These are phyloP conservation scores for Arthrobotrys musiformis DNA, from an alignment of 2,329 filamentous ascomycete genomes.

Conservation along the genomic window DNA sequence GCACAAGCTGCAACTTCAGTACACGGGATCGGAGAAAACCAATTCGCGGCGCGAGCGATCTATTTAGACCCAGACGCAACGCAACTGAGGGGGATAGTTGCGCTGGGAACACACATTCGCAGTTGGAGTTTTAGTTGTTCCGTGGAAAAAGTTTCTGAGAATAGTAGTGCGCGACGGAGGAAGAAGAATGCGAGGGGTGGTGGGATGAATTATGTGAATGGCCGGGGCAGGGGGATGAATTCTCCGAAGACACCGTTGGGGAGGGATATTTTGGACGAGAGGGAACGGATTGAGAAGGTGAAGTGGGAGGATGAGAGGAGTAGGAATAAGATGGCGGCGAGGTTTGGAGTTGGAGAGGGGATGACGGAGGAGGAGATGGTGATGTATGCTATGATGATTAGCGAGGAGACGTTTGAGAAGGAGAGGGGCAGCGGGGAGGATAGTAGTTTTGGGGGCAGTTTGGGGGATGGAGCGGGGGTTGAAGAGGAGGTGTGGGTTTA, in stretches of 20 bases:
- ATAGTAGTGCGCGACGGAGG: slow-evolving; percentile 65
- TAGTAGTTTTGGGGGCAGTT: slow-evolving; percentile 61
- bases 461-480: slow-evolving; percentile 10
- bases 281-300: slow-evolving; percentile 71
- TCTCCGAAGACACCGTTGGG: slow-evolving; percentile 75
- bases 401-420: slow-evolving; percentile 70
- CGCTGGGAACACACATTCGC: slow-evolving; percentile 84
- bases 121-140: slow-evolving; percentile 94
- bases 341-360: slow-evolving; percentile 83
- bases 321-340: slow-evolving; percentile 75
- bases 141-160: slow-evolving; percentile 77
- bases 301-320: slow-evolving; percentile 69
- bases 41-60: slow-evolving; percentile 84
- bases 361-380: slow-evolving; percentile 75
- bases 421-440: slow-evolving; percentile 67
- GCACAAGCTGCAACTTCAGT: slow-evolving; percentile 68
- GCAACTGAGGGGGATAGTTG: slow-evolving; percentile 83
- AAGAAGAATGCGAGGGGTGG: slow-evolving; percentile 65
- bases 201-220: background rate
- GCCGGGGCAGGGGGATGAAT: slow-evolving; percentile 69
- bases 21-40: slow-evolving; percentile 76
- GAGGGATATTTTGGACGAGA: slow-evolving; percentile 87
- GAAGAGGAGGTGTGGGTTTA: slow-evolving; percentile 43
- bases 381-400: slow-evolving; percentile 74
- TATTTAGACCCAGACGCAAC: slow-evolving; percentile 88